Percentiles rank a stretch among this genome's conserved stretches.
phyloP scores from a whole-genome alignment of 495 filamentous ascomycete species.

The Pseudoneurospora amorphoporcata region DNA sequence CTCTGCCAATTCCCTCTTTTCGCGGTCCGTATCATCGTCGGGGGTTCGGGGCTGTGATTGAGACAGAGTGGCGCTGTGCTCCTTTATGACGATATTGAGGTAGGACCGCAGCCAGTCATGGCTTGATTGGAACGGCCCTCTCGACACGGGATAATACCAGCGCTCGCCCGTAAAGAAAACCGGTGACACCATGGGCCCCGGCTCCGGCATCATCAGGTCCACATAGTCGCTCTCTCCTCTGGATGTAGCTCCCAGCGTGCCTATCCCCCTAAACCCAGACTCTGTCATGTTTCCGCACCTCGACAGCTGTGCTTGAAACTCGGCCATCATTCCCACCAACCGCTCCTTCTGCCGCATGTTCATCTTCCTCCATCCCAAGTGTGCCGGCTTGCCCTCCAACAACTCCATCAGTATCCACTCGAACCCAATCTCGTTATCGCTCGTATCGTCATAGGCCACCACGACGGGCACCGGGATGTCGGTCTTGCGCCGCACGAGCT shows the following conservation, averaged over 20 bases:
- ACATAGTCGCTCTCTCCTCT: background rate
- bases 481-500: slow-evolving; percentile 35
- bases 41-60: background rate
- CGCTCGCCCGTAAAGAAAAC: slow-evolving; percentile 20
- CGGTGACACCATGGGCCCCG: slow-evolving; percentile 15
- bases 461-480: slow-evolving; percentile 42
- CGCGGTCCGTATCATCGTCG: slow-evolving; percentile 8
- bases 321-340: slow-evolving; percentile 29
- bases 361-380: slow-evolving; percentile 32
- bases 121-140: slow-evolving; percentile 19
- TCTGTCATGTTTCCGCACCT: slow-evolving; percentile 14
- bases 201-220: background rate
- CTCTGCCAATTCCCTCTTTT: slow-evolving; percentile 20
- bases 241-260: slow-evolving; percentile 12
- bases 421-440: slow-evolving; percentile 39
- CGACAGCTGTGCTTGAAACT: slow-evolving; percentile 22
- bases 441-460: slow-evolving; percentile 35
- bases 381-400: slow-evolving; percentile 32
- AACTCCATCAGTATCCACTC: slow-evolving; percentile 51
- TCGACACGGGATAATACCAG: slow-evolving; percentile 15
- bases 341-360: slow-evolving; percentile 24
- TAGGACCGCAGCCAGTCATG: slow-evolving; percentile 22
- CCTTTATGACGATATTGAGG: slow-evolving; percentile 18
- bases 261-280: slow-evolving; percentile 26
- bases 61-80: slow-evolving; percentile 12